These are phyloP conservation scores for Claviceps capensis DNA, from an alignment of 2,329 filamentous ascomycete genomes.

Conservation along the genomic window DNA sequence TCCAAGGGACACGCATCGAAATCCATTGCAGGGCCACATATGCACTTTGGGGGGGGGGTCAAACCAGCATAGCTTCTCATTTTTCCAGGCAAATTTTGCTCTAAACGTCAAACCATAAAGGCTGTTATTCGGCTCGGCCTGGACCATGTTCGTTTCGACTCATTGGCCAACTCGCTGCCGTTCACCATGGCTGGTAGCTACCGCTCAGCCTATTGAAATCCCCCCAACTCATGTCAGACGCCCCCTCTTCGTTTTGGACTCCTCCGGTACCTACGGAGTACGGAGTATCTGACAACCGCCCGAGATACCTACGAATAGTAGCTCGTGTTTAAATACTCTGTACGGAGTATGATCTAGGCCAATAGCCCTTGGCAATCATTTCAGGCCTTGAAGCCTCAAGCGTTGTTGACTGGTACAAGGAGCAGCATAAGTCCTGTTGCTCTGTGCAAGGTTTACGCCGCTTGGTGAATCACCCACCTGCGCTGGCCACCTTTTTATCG, in stretches of 20 bases:
- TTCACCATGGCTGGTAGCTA: background rate
- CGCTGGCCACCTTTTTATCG: background rate
- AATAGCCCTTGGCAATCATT: constrained; percentile 1
- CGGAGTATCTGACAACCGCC: no score
- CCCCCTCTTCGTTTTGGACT: background rate
- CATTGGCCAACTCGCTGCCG: background rate
- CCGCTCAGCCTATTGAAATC: background rate
- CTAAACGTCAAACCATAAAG: background rate
- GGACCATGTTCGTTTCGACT: background rate
- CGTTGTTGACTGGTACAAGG: background rate
- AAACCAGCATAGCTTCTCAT: background rate
- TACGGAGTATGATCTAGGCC: background rate
- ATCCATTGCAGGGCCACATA: background rate
- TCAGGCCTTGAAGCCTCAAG: background rate
- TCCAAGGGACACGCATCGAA: background rate
- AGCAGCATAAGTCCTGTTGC: background rate
- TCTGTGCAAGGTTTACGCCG: background rate
- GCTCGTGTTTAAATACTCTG: background rate
- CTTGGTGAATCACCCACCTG: background rate
- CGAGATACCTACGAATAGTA: no score
- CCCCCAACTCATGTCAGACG: background rate
- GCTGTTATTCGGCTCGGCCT: background rate
- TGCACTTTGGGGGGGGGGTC: no score
- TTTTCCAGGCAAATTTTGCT: background rate
- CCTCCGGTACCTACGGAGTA: background rate